A percentile compares a stretch with the other conserved stretches of the same genome.
These are phyloP conservation scores for Yamadazyma aaseri DNA, from an alignment of 1,139 yeast genomes.

Conservation along the genomic window DNA sequence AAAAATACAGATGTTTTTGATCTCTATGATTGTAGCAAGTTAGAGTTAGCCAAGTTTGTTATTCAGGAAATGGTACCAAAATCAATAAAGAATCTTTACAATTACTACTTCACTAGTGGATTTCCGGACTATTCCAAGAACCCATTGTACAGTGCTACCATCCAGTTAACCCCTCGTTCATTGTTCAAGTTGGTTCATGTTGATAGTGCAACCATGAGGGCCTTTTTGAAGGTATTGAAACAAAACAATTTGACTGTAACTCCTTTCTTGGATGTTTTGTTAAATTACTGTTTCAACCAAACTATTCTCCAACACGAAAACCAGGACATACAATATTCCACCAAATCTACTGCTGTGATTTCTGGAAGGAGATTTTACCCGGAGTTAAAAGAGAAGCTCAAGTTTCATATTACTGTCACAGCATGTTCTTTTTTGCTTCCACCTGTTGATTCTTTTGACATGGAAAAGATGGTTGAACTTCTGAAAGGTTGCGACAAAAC, in stretches of 20 bases:
- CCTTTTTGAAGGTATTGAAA: conserved; percentile 16
- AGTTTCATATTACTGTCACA: conserved; percentile 21
- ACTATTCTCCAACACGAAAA: conserved; percentile 15
- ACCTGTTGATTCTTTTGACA: conserved; percentile 13
- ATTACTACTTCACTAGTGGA: conserved; percentile 8
- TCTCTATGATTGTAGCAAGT: neutral
- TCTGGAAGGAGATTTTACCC: conserved; percentile 28
- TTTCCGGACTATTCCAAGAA: conserved; percentile 14
- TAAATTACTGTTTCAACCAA: conserved; percentile 22
- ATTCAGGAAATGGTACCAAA: conserved; percentile 6
- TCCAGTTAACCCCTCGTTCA: conserved; percentile 11
- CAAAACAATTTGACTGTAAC: conserved; percentile 24
- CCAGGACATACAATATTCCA: conserved; percentile 8
- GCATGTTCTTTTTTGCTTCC: conserved; percentile 11
- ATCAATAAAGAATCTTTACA: conserved; percentile 4
- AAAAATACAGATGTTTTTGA: conserved; percentile 10
- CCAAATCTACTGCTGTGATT: conserved; percentile 17
- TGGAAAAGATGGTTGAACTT: conserved; percentile 4
- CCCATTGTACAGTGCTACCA: conserved; percentile 18
- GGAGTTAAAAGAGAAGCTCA: conserved; percentile 11
- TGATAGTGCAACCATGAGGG: conserved; percentile 10
- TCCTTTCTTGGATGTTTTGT: conserved; percentile 22
- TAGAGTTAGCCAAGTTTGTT: neutral
- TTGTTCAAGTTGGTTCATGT: conserved; percentile 17
- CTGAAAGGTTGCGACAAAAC: conserved; percentile 8